phyloP scores from a whole-genome alignment of 352 stramenopile species.

The Pythium myriotylum region DNA sequence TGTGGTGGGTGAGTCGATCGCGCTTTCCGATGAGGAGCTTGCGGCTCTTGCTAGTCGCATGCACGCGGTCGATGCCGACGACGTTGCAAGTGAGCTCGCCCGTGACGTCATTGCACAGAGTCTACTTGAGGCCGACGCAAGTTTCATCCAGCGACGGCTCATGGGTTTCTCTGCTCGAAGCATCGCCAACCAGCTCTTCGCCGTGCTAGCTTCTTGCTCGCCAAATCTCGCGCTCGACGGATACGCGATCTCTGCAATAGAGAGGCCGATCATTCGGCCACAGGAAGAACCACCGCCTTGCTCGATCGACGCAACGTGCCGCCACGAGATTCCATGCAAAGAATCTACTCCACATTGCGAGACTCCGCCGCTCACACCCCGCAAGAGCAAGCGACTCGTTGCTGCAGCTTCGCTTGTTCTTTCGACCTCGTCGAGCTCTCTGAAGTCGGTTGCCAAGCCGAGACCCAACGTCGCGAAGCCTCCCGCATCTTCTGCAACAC shows the following conservation, averaged over 20 bases:
- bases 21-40: background rate
- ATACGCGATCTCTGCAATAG: background rate
- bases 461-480: background rate
- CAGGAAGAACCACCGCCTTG: slow-evolving; percentile 9
- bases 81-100: slow-evolving; percentile 32
- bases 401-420: slow-evolving; percentile 16
- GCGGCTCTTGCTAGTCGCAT: background rate
- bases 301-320: slow-evolving; percentile 21
- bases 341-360: background rate
- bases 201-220: slow-evolving; percentile 11
- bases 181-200: slow-evolving; percentile 26
- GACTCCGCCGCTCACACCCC: background rate
- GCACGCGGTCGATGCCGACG: slow-evolving; percentile 28
- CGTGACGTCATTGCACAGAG: slow-evolving; percentile 21
- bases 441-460: background rate
- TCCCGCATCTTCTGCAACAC: background rate
- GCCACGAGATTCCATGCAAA: slow-evolving; percentile 11
- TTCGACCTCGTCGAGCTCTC: background rate
- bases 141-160: slow-evolving; percentile 32
- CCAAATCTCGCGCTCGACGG: background rate
- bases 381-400: slow-evolving; percentile 15
- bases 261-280: background rate
- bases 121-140: slow-evolving; percentile 21
- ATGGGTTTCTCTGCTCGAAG: slow-evolving; percentile 30
- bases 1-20: too few relatives aligned